Evolutionary conservation across 148 eudicot genomes (phyloP), one percentile per base, ranked within the genome.

Genomic region (Pharnaceum exiguum): DNA sequence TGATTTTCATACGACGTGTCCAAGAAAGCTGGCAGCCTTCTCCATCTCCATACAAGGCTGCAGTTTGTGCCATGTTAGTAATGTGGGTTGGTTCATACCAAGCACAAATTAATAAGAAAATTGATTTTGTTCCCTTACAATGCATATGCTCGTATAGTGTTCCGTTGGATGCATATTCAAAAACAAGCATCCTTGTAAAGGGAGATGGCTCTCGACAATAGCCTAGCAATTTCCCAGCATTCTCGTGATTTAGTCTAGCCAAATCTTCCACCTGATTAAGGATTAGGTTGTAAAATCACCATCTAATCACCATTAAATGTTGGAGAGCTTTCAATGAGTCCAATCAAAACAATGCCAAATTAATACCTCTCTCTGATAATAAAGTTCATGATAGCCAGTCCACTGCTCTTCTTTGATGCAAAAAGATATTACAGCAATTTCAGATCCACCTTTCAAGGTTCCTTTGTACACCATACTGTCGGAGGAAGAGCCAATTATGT

Each of bases 401-500:
- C 99, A 94, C 12, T 86, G 75, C 60, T 94, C 99, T 78, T 89
- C 89, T 84, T 86, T 84, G 56, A 83, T 74, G 77, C 96, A 86
- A 59, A 94, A 80, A 40, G 95, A 86, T 69, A 94, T 82, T 5
- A 89, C 99, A 49, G 96, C 99, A 49, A 89, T 86, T 75, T 94
- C 96, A 12, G 96, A 81, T 43, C 96, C 99, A 48, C 83, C 95
- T 70, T 94, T 94, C 66, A 83, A 53, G 52, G 35, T 94, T 52
- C 99, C 99, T 71, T 94, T 94, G 68, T 94, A 89, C 30, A 94
- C 83, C 47, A 76, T 52, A 73, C 96, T 89, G 51, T 94, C 96
- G 9, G 83, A 69, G 29, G 95, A 94, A 31, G 96, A 83, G 44
- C 99, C 96, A 29, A 94, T 89, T 27, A 94, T 84, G 69, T 94